Evolutionary conservation across 345 rosid species (phyloP).

Genomic region (Anacardium occidentale): DNA sequence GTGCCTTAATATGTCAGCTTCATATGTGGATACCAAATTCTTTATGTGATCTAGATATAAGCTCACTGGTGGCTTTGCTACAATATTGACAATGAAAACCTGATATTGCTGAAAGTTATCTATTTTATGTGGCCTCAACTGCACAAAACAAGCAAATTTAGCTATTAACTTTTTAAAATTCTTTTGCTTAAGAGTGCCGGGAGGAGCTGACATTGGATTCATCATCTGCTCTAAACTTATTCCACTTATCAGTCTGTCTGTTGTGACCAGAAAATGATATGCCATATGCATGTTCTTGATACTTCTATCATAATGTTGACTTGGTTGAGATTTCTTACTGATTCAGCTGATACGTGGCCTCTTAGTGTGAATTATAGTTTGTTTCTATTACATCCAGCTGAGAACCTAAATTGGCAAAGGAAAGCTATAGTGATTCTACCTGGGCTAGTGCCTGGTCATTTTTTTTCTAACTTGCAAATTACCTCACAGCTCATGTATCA

Average conservation of each 20-base stretch:
- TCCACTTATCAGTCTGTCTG: neutral
- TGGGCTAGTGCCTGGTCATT: no score
- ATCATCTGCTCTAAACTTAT: neutral
- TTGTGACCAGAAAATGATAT: neutral
- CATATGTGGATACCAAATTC: neutral
- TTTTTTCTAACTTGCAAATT: no score
- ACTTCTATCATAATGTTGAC: no score
- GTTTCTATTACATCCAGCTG: no score
- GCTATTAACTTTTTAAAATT: neutral
- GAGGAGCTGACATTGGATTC: neutral
- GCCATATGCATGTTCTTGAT: no score
- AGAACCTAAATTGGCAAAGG: no score
- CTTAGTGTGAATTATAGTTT: no score
- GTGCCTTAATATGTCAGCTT: constrained; percentile 1
- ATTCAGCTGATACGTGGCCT: no score
- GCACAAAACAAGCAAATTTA: neutral
- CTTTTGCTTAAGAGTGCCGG: neutral
- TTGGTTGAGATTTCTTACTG: no score
- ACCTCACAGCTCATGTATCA: neutral
- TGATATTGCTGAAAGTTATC: neutral
- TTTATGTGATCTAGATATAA: neutral
- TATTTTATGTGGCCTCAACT: no score
- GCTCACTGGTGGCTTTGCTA: neutral
- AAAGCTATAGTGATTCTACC: no score
- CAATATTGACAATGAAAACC: no score